Conservation (phyloP, 139 green algal genomes). For the Spirogloea muscicola region DNA sequence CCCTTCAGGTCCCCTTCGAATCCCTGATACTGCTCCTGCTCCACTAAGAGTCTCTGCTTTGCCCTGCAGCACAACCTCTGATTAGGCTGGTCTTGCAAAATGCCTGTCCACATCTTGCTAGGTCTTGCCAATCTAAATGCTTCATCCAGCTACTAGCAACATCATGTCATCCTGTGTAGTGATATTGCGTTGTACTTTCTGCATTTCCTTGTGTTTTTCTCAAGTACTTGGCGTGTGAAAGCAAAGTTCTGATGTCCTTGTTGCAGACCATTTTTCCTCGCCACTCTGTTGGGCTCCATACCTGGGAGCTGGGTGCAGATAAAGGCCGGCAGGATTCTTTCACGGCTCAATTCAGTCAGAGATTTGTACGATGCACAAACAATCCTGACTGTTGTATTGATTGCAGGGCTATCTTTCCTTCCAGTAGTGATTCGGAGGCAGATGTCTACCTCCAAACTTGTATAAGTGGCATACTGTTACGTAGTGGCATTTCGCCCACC, state of each 20-base stretch:
- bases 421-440: slow-evolving; percentile 1
- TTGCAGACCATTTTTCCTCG: slow-evolving; percentile 39
- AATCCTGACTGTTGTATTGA: neutral
- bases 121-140: too few relatives aligned
- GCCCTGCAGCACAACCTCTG: neutral
- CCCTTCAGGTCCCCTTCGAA: slow-evolving; percentile 56
- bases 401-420: slow-evolving; percentile 7
- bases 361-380: slow-evolving; percentile 40
- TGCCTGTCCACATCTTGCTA: too few relatives aligned
- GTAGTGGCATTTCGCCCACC: too few relatives aligned
- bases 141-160: too few relatives aligned
- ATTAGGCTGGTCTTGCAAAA: too few relatives aligned
- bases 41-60: too few relatives aligned
- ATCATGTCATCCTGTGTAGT: too few relatives aligned
- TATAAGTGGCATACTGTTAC: too few relatives aligned
- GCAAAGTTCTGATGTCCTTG: neutral
- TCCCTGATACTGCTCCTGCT: too few relatives aligned
- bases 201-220: slow-evolving; percentile 1
- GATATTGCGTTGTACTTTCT: slow-evolving; percentile 1
- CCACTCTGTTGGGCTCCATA: slow-evolving; percentile 28
- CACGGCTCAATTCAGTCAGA: slow-evolving; percentile 16
- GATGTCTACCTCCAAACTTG: neutral
- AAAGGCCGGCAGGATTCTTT: slow-evolving; percentile 36
- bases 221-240: neutral
- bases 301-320: slow-evolving; percentile 11